Base-by-base conservation (phyloP, 1,284 basidiomycete genomes). In the Sporisorium reilianum region DNA sequence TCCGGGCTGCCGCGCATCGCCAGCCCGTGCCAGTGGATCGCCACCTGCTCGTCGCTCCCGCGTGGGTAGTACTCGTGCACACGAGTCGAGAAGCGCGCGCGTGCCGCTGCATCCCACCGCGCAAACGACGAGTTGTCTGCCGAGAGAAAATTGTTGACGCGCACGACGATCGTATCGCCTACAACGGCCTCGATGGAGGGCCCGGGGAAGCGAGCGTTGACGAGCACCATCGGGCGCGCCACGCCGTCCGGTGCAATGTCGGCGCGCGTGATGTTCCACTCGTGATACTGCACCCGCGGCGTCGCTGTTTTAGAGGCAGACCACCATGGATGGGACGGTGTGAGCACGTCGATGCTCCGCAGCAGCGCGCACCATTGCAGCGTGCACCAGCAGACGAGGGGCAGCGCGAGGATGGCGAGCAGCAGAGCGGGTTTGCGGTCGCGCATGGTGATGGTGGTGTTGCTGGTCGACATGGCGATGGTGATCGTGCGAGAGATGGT, bases 11-110 rank as follows among this genome's bases (percentile, higher is more conserved):
- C 71, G n/a, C 75, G 67, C 60, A 78, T 77, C 11, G 52, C 65
- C 36, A 73, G 52, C n/a, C 80, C 80, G 53, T 81, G 80, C 78
- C 78, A 81, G 51, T 81, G 80, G 9, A 74, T 40, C 9, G 62
- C 26, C 8, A 74, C 38, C 1, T 40, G 45, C 12, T 45, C 34
- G 32, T 74, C 71, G 3, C 46, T 68, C 16, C 48, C 34, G 2
- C 23, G 40, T 5, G 41, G 50, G 9, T 63, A 54, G 46, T 48
- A 38, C 6, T 56, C 45, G 20, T 63, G 32, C 5, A 63, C 46
- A 28, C 36, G 23, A 3, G 60, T 48, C 8, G 60, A 63, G 26
- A 46, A 55, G 14, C 34, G 55, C 3, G 44, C 25, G 5, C 52
- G 60, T 5, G 60, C 44, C 2, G 20, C 22, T 1, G 34, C 45